Base-by-base conservation (phyloP, 2,329 filamentous ascomycete genomes). In the Hypoxylon sp. region DNA sequence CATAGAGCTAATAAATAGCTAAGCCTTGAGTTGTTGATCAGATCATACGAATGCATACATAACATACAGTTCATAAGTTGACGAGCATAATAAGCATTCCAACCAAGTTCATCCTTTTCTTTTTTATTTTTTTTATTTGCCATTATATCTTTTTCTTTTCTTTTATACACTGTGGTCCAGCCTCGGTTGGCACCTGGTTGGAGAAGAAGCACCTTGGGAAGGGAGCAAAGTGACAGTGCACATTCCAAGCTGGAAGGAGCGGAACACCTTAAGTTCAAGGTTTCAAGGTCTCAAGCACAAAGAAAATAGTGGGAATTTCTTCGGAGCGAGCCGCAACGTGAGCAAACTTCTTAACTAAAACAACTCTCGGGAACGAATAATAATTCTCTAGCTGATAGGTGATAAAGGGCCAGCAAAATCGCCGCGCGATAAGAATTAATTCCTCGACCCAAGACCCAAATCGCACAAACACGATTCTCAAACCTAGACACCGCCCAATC, bases 251-350 rank as follows among this genome's bases (percentile, higher is more conserved):
- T 31, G 55, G 42, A 50, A 17, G 29, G 27, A 50, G 21, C 24
- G 19, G 42, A 46, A 50, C 35, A 55, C 47, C 32, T 54, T 42
- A 55, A 46, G 31, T 32, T 44, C 29, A 24, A n/a, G 32, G 39
- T 19, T 47, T 61, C 44, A 8, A 55, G 29, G 46, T 39, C 27
- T 56, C 60, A 39, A 63, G 53, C 19, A 59, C 65, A 54, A 51
- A n/a, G 11, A 29, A 29, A 52, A 57, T 48, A 58, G 62, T 67
- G 55, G 60, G 17, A 55, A 47, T 64, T 24, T 24, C 61, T 62
- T 72, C 69, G 67, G 70, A 68, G 65, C 60, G 70, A 72, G 70
- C 70, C 67, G 69, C 61, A 68, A 62, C 42, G 59, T 68, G 52
- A 72, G 70, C 70, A 72, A 70, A 68, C 69, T 64, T 67, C 59